Base-by-base conservation (phyloP, 345 rosid genomes). In the Dovyalis caffra region DNA sequence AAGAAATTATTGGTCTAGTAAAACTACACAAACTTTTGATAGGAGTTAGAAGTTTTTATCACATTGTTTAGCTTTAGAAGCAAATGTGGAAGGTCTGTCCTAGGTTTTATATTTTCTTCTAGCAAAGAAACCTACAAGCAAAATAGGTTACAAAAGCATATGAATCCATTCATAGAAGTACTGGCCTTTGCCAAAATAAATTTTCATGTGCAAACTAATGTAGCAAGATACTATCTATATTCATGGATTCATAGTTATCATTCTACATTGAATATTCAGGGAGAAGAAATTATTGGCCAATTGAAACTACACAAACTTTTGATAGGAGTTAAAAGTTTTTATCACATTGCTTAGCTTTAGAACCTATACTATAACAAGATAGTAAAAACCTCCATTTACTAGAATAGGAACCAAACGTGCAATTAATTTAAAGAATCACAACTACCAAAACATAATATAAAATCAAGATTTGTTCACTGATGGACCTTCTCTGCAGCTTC, bases 401-500 rank as follows among this genome's bases (percentile, higher is more conserved):
- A 25, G 14, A 40, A 25, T 38, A 34, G 33, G 60, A 65, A 71
- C 47, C 66, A 51, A 28, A 58, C 49, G 37, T 15, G 60, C 53
- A 53, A 28, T 11, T 4, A 15, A 70, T 8, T 29, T 15, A 7
- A 56, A 8, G 29, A 67, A 38, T 32, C 7, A 57, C 14, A 32
- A 71, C 28, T 62, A 28, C 2, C 3, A 29, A 43, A 53, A 66
- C 31, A 21, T 56, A 34, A 7, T 15, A 69, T 21, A 6, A 14
- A 67, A n/a, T 20, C 34, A 43, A 69, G 18, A 25, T 40, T 57
- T 31, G 60, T 60, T 72, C 40, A n/a, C 56, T 34, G 33, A 74
- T 6, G 66, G 81, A 95, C 99, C 98, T 95, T 90, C 85, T 89
- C 89, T 79, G 98, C 98, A 77, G 95, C 99, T 71, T 93, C 97